Evolutionary conservation across 2,329 filamentous ascomycete genomes (phyloP).

Genomic region (Hirsutella rhossiliensis): DNA sequence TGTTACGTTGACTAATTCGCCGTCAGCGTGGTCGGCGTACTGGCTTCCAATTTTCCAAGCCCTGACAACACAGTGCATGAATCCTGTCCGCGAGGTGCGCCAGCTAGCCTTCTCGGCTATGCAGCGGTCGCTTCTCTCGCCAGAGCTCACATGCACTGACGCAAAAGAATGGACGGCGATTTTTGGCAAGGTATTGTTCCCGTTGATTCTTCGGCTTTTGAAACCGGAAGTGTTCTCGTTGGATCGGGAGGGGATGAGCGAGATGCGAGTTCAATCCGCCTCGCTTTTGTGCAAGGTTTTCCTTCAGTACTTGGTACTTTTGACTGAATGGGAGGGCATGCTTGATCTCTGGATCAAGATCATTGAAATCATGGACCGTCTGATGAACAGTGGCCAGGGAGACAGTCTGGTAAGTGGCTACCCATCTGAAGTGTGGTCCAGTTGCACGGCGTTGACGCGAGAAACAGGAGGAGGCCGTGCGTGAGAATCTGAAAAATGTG

Average conservation of each 20-base stretch:
- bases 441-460: slow-evolving; percentile 3
- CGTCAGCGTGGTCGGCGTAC: slow-evolving; percentile 83
- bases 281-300: slow-evolving; percentile 93
- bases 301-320: slow-evolving; percentile 76
- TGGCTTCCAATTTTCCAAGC: slow-evolving; percentile 93
- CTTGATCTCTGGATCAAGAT: slow-evolving; percentile 86
- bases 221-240: slow-evolving; percentile 92
- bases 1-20: neutral
- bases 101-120: slow-evolving; percentile 78
- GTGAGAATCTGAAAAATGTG: slow-evolving; percentile 92
- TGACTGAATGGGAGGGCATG: slow-evolving; percentile 81
- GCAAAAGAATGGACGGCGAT: slow-evolving; percentile 92
- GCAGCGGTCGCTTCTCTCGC: slow-evolving; percentile 75
- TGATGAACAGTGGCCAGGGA: slow-evolving; percentile 91
- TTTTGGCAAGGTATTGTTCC: slow-evolving; percentile 88
- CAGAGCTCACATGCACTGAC: slow-evolving; percentile 69
- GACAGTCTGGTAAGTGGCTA: slow-evolving; percentile 61
- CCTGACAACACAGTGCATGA: slow-evolving; percentile 80
- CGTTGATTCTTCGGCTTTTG: slow-evolving; percentile 72
- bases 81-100: slow-evolving; percentile 85
- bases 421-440: too few relatives aligned
- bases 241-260: slow-evolving; percentile 86
- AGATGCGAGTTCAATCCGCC: slow-evolving; percentile 84
- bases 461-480: slow-evolving; percentile 80
- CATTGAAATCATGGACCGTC: slow-evolving; percentile 83